These are phyloP conservation scores for Suillus plorans DNA, from an alignment of 768 basidiomycete genomes.

Conservation along the genomic window DNA sequence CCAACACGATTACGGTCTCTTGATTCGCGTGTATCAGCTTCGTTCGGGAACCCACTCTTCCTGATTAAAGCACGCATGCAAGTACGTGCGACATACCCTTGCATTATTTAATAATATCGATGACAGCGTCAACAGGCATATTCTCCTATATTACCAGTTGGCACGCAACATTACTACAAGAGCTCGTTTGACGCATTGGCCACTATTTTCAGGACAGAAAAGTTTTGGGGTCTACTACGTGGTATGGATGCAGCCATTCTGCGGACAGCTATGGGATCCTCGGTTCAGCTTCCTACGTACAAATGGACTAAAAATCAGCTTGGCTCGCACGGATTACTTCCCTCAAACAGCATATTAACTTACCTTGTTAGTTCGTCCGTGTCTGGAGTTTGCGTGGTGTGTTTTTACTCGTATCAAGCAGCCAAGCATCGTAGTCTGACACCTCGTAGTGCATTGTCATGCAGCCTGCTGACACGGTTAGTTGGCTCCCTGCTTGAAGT, in stretches of 20 bases:
- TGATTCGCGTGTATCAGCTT: slow-evolving; percentile 40
- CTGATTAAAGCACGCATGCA: slow-evolving; percentile 98
- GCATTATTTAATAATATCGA: slow-evolving; percentile 1
- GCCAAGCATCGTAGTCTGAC: background rate
- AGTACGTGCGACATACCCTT: slow-evolving; percentile 35
- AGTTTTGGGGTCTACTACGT: slow-evolving; percentile 76
- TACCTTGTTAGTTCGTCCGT: slow-evolving; percentile 86
- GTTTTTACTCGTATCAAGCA: slow-evolving; percentile 29
- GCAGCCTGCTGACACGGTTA: slow-evolving; percentile 91
- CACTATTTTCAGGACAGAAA: slow-evolving; percentile 78
- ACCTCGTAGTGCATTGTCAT: slow-evolving; percentile 72
- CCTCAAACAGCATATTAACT: slow-evolving; percentile 79
- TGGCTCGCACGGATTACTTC: slow-evolving; percentile 62
- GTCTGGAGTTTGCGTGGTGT: slow-evolving; percentile 89
- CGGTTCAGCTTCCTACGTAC: slow-evolving; percentile 94
- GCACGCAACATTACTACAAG: slow-evolving; percentile 91
- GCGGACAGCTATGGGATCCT: slow-evolving; percentile 93
- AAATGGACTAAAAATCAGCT: slow-evolving; percentile 88
- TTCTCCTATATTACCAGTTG: slow-evolving; percentile 92
- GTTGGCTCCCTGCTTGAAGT: slow-evolving; percentile 23
- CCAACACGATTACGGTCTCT: background rate
- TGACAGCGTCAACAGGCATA: slow-evolving; percentile 62
- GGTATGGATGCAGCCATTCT: slow-evolving; percentile 94
- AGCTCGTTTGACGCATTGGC: slow-evolving; percentile 77
- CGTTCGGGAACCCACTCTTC: slow-evolving; percentile 87